A percentile compares a stretch with the other conserved stretches of the same genome.
Evolutionary conservation across 306 rosid genomes (phyloP).

Genomic region (Lotus japonicus): DNA sequence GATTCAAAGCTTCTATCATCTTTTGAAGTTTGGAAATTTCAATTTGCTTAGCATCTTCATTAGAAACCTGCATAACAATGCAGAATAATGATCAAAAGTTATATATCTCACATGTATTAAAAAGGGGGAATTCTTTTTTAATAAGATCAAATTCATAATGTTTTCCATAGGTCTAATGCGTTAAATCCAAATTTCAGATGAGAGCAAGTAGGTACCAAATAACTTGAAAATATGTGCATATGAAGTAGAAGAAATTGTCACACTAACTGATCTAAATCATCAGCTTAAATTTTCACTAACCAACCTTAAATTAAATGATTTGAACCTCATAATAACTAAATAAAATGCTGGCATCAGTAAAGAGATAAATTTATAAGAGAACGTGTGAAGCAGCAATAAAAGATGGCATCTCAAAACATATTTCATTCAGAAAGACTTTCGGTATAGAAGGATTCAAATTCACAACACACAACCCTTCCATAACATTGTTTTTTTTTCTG

Average conservation of each 20-base stretch:
- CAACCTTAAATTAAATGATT: background rate
- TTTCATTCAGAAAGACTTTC: slow-evolving; percentile 2
- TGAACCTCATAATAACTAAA: background rate
- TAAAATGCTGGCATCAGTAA: background rate
- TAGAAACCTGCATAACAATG: slow-evolving; percentile 67
- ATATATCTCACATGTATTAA: background rate
- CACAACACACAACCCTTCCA: background rate
- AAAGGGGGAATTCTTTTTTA: background rate
- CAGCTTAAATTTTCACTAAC: background rate
- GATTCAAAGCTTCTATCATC: slow-evolving; percentile 62
- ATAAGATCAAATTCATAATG: background rate
- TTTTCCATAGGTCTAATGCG: background rate
- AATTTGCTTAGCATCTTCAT: slow-evolving; percentile 69
- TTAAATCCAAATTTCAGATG: slow-evolving; percentile 11
- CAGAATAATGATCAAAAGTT: slow-evolving; percentile 6
- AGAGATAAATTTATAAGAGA: background rate
- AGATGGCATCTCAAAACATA: background rate
- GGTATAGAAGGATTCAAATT: background rate
- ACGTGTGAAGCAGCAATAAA: background rate
- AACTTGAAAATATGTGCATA: background rate
- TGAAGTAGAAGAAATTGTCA: background rate
- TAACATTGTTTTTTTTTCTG: background rate
- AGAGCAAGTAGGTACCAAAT: background rate
- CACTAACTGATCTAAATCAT: background rate
- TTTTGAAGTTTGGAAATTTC: slow-evolving; percentile 74